Evolutionary conservation across 257 asterid species (phyloP), one percentile per base, ranked within the genome.

Genomic region (Nicotiana tomentosiformis): DNA sequence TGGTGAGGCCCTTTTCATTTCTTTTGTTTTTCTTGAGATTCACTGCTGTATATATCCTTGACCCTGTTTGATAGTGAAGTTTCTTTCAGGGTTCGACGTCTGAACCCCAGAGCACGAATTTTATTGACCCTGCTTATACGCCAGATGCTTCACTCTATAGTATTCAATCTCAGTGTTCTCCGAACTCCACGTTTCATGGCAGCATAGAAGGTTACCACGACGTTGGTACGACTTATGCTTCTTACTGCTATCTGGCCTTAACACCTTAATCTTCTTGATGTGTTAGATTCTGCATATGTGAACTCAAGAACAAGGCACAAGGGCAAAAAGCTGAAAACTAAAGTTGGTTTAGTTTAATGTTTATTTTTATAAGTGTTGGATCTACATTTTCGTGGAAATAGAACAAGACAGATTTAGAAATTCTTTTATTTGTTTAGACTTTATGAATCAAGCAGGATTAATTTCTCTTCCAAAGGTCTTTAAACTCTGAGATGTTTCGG

Each of bases 11-110:
- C 68, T 78, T 80, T 82, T 82, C 86, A 37, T 64, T 67, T 88
- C 70, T 74, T 77, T 55, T 83, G 11, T 17, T 60, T 11, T 64
- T n/a, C 78, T 17, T 56, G 35, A 67, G 29, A 64, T 65, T 69
- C 16, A 32, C 58, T 43, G 58, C 58, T 70, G 9, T 37, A 18
- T 68, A n/a, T 70, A 70, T 70, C 77, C 37, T 18, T 29, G 77
- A 18, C 55, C 77, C 16, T 51, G 10, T 4, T 51, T 51, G 56
- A 51, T 15, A 20, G 58, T 70, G 83, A 58, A 72, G 64, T 83
- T 82, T 39, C 57, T 89, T 89, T 84, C 95, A 96, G 99, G 99
- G 97, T 39, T 89, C 99, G 17, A 89, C 77, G 49, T 82, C 95
- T 68, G 64, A 64, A 89, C 87, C 97, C 18, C 72, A 53, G 43